Evolutionary conservation across 805 yeast genomes (phyloP).

Genomic region (Teunomyces kruisii): DNA sequence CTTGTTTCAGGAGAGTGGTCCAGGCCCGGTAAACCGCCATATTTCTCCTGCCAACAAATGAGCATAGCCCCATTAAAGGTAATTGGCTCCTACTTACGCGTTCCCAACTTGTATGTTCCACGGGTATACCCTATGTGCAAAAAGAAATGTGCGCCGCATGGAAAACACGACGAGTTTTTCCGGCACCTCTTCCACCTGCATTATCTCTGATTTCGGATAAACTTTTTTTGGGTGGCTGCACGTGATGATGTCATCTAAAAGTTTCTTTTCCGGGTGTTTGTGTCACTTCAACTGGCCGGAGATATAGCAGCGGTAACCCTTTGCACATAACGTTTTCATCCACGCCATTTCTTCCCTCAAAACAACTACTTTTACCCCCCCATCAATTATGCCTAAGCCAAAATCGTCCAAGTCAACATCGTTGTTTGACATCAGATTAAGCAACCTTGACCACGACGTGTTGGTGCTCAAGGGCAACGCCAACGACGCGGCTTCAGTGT

Average conservation of each 20-base stretch:
- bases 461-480: conserved; percentile 77
- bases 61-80: no score
- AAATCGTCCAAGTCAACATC: conserved; percentile 26
- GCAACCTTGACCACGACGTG: conserved; percentile 73
- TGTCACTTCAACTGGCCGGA: not conserved
- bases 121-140: no score
- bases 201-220: not conserved
- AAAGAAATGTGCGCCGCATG: no score
- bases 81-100: no score
- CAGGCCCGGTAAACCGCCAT: no score
- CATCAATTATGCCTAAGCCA: not conserved
- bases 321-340: not conserved
- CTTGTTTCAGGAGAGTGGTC: no score
- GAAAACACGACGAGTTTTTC: not conserved
- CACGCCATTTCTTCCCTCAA: not conserved
- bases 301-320: not conserved
- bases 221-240: not conserved
- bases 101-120: no score
- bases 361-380: not conserved
- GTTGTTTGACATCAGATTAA: conserved; percentile 53
- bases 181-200: not conserved
- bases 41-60: no score
- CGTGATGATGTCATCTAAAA: not conserved
- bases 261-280: not conserved
- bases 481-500: conserved; percentile 72